Percentiles rank a stretch among this genome's conserved stretches.
These are phyloP conservation scores for Mycena leptocephala DNA, from an alignment of 768 basidiomycete genomes.

Conservation along the genomic window DNA sequence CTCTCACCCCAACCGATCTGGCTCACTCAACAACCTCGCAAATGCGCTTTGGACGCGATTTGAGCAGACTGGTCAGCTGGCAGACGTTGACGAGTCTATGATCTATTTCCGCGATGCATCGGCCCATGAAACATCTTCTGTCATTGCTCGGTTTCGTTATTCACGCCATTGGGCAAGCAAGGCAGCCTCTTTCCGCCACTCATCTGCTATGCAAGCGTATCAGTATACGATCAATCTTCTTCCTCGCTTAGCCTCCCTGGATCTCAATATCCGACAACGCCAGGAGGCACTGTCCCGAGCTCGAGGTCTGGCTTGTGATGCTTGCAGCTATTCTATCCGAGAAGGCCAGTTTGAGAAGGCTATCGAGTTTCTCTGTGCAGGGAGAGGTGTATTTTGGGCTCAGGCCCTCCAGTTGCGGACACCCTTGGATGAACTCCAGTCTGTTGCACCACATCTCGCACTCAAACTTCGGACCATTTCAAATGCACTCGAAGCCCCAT, in stretches of 20 bases:
- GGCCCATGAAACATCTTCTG: constrained; percentile 8
- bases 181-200: constrained; percentile 4
- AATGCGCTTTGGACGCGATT: background rate
- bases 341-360: constrained; percentile 10
- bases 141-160: constrained; percentile 3
- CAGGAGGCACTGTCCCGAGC: constrained; percentile 8
- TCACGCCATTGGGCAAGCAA: constrained; percentile 5
- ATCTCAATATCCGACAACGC: constrained; percentile 10
- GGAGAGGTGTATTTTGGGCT: constrained; percentile 13
- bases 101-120: background rate
- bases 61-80: background rate
- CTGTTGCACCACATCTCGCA: constrained; percentile 11
- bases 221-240: constrained; percentile 7
- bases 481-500: constrained; percentile 8
- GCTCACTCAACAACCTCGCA: too few species aligned
- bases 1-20: too few species aligned
- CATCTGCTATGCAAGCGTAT: constrained; percentile 11
- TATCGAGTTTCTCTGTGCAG: constrained; percentile 9
- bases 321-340: constrained; percentile 12
- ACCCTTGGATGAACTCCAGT: constrained; percentile 5
- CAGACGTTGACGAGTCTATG: constrained; percentile 10
- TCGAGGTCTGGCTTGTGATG: constrained; percentile 12
- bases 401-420: constrained; percentile 10
- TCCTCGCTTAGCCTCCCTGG: constrained; percentile 4
- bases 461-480: constrained; percentile 4